Evolutionary conservation across 106 monocot species (phyloP), one percentile per base, ranked within the genome.

Genomic region (Dendrobium catenatum): DNA sequence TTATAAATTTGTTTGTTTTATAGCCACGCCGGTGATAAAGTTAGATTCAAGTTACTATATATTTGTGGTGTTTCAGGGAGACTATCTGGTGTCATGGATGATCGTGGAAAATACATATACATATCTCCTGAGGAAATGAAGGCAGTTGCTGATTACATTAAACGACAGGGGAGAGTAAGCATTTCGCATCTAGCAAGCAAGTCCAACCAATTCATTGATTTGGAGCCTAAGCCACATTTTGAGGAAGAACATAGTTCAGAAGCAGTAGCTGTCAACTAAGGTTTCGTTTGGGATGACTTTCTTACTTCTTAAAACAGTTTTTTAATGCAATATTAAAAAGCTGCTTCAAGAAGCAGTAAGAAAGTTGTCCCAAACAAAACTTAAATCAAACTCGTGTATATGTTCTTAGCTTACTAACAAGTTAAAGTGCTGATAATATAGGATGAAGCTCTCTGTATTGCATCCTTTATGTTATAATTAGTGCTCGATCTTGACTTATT

Each of bases 51-150:
- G 8, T 15, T 37, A 15, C 15, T 37, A 70, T 37, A 15, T 37
- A 17, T 29, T 17, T 70, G 1, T 33, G 40, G 20, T 16, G 24
- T 31, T 76, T 47, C 81, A 98, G 97, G 94, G 75, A 92, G 94
- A 80, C 82, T 98, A n/a, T 93, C 97, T 46, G 97, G 97, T 74
- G 94, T 98, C 2, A 94, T 93, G 97, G 97, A 98, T 80, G 97
- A 98, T 78, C 87, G 97, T 48, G 97, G 97, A 16, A 94, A 98
- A 75, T 98, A 92, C 73, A 93, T 98, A 73, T 98, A 89, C 86
- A 98, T 98, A 47, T 98, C 97, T 9, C 81, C 82, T 18, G 92
- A 94, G 85, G 94, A 98, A 80, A 98, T 98, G 94, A 89, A 85
- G 80, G 94, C 94, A 0, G 97, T 94, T 41, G 94, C 97, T 3